phyloP scores from a whole-genome alignment of 2,329 filamentous ascomycete genomes.

The Pezizomycotina sp. region DNA sequence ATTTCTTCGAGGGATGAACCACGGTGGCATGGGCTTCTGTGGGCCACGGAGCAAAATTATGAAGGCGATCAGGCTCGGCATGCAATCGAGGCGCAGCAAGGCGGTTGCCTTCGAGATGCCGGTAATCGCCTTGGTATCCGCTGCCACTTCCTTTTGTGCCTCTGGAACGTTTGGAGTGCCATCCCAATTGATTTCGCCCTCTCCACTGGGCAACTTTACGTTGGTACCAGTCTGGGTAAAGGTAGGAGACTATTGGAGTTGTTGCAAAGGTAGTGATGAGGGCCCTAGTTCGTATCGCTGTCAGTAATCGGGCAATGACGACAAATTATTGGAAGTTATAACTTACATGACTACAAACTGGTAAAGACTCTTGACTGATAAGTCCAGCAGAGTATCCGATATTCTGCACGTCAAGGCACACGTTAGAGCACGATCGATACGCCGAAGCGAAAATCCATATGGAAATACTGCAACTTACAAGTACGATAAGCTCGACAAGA shows the following conservation, averaged over 20 bases:
- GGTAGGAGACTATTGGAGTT: slow-evolving; percentile 52
- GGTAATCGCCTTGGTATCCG: slow-evolving; percentile 30
- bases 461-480: slow-evolving; percentile 69
- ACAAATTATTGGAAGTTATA: too few relatives aligned
- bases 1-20: slow-evolving; percentile 28
- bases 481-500: slow-evolving; percentile 82
- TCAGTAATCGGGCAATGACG: too few relatives aligned
- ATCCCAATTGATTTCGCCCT: slow-evolving; percentile 83
- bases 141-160: slow-evolving; percentile 2
- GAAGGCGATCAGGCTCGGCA: slow-evolving; percentile 66
- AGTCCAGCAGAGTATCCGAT: slow-evolving; percentile 9
- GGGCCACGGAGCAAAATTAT: slow-evolving; percentile 58
- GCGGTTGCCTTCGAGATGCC: slow-evolving; percentile 53
- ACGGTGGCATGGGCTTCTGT: slow-evolving; percentile 27
- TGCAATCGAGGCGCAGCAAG: slow-evolving; percentile 68
- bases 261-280: slow-evolving; percentile 71
- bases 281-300: too few relatives aligned
- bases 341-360: too few relatives aligned
- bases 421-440: too few relatives aligned
- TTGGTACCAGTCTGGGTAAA: slow-evolving; percentile 67
- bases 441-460: slow-evolving; percentile 76
- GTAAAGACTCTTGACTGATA: slow-evolving; percentile 9
- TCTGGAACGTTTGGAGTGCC: slow-evolving; percentile 39
- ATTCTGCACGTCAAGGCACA: slow-evolving; percentile 9
- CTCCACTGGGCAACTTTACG: slow-evolving; percentile 59